Evolutionary conservation across 2,329 filamentous ascomycete genomes (phyloP), one percentile per base, ranked within the genome.

Genomic region (Arthrocladium fulminans): DNA sequence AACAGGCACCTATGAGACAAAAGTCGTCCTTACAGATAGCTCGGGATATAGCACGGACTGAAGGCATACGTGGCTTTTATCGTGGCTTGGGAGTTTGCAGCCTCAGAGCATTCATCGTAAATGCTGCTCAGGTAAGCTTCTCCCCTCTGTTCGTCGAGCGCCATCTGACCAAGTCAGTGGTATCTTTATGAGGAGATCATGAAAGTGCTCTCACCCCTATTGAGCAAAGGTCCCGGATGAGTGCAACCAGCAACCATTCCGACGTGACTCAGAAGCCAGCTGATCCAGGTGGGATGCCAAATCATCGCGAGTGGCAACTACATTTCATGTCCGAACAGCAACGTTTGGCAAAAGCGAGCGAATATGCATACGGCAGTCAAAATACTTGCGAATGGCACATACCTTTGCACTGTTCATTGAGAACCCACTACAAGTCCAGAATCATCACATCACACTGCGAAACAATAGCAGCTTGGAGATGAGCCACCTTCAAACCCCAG

Each of bases 51-150:
- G 94, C 90, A 61, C 72, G 67, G 49, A 70, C 74, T 37, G 81
- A 78, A 24, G 84, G 86, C 0, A 29, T 73, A 7, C 64, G 67
- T 25, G 73, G 80, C 1, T 88, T 89, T 66, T 88, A 86, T 62
- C 73, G 80, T 24, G 86, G 86, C 0, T 65, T 97, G 35, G 80
- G 81, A 0, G 74, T 95, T 25, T 97, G 90, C 65, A 94, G 86
- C 65, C 67, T 85, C 7, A 74, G 90, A 57, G 90, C 90, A 0
- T 96, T 97, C 63, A 71, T 94, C 45, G 90, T 96, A 32, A 96
- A 96, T 69, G 89, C 90, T 2, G 84, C 87, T n/a, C 80, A 88
- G 22, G 44, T 47, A 23, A 38, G 44, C 27, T 5, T 13, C 9
- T 44, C 27, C n/a, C 2, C 15, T 19, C 9, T 2, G 12, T 5